Conservation (phyloP, 1,139 yeast species). For the Yamadazyma triangularis region DNA sequence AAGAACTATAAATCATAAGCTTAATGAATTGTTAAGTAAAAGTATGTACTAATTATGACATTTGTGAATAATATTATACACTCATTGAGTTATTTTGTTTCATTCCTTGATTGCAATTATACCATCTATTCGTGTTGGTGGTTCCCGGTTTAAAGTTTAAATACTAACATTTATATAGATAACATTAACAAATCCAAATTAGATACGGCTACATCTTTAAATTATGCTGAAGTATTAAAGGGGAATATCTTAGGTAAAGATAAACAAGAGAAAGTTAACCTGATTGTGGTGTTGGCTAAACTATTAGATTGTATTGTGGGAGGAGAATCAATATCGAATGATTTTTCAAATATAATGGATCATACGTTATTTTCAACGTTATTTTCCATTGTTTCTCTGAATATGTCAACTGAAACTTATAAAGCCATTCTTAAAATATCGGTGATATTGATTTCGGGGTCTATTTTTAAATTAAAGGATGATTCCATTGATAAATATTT, state of each 20-base stretch:
- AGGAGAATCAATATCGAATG: slow-evolving; percentile 31
- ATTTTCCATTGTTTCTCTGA: slow-evolving; percentile 39
- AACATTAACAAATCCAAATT: slow-evolving; percentile 26
- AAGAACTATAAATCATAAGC: slow-evolving; percentile 41
- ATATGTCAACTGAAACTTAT: slow-evolving; percentile 48
- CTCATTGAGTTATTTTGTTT: no score
- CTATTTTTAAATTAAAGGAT: slow-evolving; percentile 34
- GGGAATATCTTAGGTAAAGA: slow-evolving; percentile 42
- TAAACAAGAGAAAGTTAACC: slow-evolving; percentile 50
- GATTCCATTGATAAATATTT: slow-evolving; percentile 31
- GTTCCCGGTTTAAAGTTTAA: no score
- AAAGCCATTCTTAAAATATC: slow-evolving; percentile 46
- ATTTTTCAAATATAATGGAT: slow-evolving; percentile 38
- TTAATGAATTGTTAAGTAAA: slow-evolving; percentile 41
- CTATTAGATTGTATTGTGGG: slow-evolving; percentile 42
- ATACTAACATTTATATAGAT: slow-evolving; percentile 12
- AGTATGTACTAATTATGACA: no score
- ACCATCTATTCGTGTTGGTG: no score
- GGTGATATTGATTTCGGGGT: slow-evolving; percentile 41
- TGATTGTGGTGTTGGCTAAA: slow-evolving; percentile 51
- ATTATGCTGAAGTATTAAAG: slow-evolving; percentile 33
- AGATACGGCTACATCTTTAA: slow-evolving; percentile 31
- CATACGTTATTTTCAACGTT: slow-evolving; percentile 37
- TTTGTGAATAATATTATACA: no score
- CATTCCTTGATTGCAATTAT: no score